Base-by-base conservation (phyloP, 108 stramenopile genomes). In the Ochromonas danica region DNA sequence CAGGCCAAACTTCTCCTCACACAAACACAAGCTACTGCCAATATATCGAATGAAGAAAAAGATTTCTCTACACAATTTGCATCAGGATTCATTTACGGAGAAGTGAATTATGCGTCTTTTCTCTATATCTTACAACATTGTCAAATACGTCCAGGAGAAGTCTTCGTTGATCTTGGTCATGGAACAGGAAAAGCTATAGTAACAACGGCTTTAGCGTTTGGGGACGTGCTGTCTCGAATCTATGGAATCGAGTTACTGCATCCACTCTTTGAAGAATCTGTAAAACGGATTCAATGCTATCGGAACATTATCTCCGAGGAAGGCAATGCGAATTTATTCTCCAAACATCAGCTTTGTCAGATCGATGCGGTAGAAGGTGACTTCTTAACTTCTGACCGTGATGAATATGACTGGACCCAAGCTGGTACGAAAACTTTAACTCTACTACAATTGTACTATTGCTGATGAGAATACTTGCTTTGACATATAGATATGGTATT, bases 401-500 rank as follows among this genome's bases (percentile, higher is more conserved):
- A 14, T 35, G 72, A 57, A 75, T 17, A 33, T 41, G 45, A 36
- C 40, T 75, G 72, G 72, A 75, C 72, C 6, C 6, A 36, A 27
- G 72, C 45, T 35, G 72, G 72, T 75, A 39, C 38, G 43, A 30
- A 28, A 27, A 31, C 36, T 35, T 75, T 10, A 35, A 27, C 38
- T 42, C 3, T 75, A 28, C 6, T 57, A 33, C 14, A 14, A 14
- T 6, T 42, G 38, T 75, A 10, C 6, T 75, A 31, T 6, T 33
- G 27, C 6, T 45, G 10, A 27, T 75, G 10, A 67, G 35, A 10
- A 36, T n/a, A 2, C 3, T 35, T 28, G 3, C 6, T 28, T 35
- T 36, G 17, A 28, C 63, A 67, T 42, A 75, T 42, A 75, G 72
- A 75, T 75, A 75, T 75, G 6, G 40, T 75, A 6, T 75, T 75